A percentile compares a stretch with the other conserved stretches of the same genome.
phyloP scores from a whole-genome alignment of 2,329 filamentous ascomycete genomes.

The Ciborinia camelliae region DNA sequence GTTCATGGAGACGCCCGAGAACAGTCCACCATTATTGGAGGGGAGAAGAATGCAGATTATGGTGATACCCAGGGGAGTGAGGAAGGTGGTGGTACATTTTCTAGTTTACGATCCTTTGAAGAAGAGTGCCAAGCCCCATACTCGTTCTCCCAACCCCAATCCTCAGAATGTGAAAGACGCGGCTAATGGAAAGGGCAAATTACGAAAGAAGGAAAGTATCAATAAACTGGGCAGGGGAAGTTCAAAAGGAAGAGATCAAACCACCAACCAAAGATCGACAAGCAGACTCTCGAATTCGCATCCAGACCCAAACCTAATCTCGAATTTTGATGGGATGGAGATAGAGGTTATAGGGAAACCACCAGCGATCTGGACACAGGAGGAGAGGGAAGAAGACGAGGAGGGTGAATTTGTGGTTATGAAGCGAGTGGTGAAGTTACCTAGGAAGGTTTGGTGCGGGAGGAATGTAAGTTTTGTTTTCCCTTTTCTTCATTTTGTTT shows the following conservation, averaged over 20 bases:
- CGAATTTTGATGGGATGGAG: background rate
- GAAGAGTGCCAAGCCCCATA: background rate
- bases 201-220: background rate
- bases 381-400: background rate
- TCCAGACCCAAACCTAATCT: background rate
- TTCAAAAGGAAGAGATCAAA: background rate
- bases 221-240: background rate
- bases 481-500: background rate
- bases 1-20: slow-evolving; percentile 18
- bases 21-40: slow-evolving; percentile 24
- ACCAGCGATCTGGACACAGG: background rate
- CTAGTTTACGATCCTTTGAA: slow-evolving; percentile 10
- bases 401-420: slow-evolving; percentile 9
- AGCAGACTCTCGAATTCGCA: background rate
- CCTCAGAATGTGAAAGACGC: too few species aligned
- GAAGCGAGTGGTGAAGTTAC: slow-evolving; percentile 13
- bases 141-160: background rate
- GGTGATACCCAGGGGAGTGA: slow-evolving; percentile 18
- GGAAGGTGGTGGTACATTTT: slow-evolving; percentile 15
- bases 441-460: slow-evolving; percentile 17
- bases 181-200: too few species aligned
- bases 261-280: background rate
- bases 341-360: background rate
- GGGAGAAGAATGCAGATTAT: slow-evolving; percentile 26
- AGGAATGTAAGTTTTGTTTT: slow-evolving; percentile 16